phyloP scores from a whole-genome alignment of 768 basidiomycete species.

The Xanthoconium purpureum region DNA sequence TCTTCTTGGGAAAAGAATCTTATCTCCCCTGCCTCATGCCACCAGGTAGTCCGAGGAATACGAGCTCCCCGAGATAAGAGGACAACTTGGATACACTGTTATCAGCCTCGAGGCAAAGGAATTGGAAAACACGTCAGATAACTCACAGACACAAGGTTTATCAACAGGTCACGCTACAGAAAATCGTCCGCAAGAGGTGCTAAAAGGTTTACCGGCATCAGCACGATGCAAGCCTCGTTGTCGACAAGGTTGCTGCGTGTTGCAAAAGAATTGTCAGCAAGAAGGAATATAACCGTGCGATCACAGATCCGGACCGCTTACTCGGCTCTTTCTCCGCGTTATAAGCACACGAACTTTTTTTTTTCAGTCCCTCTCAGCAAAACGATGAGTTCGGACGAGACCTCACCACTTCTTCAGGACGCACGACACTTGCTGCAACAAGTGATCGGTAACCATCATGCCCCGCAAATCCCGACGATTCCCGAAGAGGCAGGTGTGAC shows the following conservation, averaged over 20 bases:
- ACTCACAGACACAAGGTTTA: constrained; percentile 6
- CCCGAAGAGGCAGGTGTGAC: constrained; percentile 31
- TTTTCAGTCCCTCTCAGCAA: constrained; percentile 12
- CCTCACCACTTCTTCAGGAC: constrained; percentile 31
- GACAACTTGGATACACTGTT: constrained; percentile 17
- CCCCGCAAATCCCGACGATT: constrained; percentile 13
- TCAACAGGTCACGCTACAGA: constrained; percentile 10
- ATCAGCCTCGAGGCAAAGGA: constrained; percentile 49
- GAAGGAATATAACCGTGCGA: constrained; percentile 3
- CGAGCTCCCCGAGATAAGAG: constrained; percentile 15
- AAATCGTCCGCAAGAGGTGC: background rate
- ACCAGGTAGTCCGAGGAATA: constrained; percentile 11
- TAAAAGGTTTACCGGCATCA: constrained; percentile 15
- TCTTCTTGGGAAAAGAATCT: constrained; percentile 26
- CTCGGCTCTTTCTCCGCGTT: constrained; percentile 6
- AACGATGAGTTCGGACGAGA: constrained; percentile 26
- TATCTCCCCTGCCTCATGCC: constrained; percentile 21
- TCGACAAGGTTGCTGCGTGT: constrained; percentile 4
- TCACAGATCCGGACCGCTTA: constrained; percentile 4
- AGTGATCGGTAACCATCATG: background rate
- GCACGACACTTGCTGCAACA: constrained; percentile 4
- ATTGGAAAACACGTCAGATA: constrained; percentile 1
- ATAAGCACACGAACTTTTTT: constrained; percentile 14
- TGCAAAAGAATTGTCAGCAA: constrained; percentile 5
- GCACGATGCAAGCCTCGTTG: constrained; percentile 32